Evolutionary conservation across 768 basidiomycete genomes (phyloP), one percentile per base, ranked within the genome.

Genomic region (Rhizopogon vinicolor): DNA sequence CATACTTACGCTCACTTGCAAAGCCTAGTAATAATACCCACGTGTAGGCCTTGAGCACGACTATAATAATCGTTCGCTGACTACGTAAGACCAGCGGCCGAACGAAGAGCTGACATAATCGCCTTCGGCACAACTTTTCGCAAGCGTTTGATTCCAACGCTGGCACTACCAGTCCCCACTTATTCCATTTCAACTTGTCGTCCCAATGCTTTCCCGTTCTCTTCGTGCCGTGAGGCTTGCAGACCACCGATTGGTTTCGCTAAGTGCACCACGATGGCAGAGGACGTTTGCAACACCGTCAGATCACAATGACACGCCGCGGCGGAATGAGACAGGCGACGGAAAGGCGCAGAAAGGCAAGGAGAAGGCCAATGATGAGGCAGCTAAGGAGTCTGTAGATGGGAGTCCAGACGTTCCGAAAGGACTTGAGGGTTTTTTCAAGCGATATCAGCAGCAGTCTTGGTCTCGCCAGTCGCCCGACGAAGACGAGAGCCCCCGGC

Each of bases 391-490:
- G 61, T 62, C 63, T 46, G 44, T 51, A 19, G 68, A 62, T 12
- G 41, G 58, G 1, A 53, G 59, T 35, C 69, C 74, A 44, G 78
- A 82, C 51, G 64, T 86, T 41, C 82, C 86, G 41, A 87, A 83
- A 63, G 85, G 76, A 28, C 79, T 91, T 28, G 89, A 90, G 60
- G 88, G 89, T 45, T 91, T 91, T 65, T 91, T 91, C 73, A 79
- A 85, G 67, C 86, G 85, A 55, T 84, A 84, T 54, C 75, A 77
- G 13, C 71, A 75, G 52, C 73, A 72, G 53, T 50, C 58, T 14
- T 51, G 68, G 44, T 57, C 66, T 41, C 62, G 57, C 8, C 67
- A 66, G 60, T 57, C 68, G 59, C 57, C 67, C 41, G 62, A 69
- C 22, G 62, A 69, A 39, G 62, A 74, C 33, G 67, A 64, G 40